Percentiles rank a stretch among this genome's conserved stretches.
phyloP scores from a whole-genome alignment of 306 rosid genomes.

The Rubus parviflorus region DNA sequence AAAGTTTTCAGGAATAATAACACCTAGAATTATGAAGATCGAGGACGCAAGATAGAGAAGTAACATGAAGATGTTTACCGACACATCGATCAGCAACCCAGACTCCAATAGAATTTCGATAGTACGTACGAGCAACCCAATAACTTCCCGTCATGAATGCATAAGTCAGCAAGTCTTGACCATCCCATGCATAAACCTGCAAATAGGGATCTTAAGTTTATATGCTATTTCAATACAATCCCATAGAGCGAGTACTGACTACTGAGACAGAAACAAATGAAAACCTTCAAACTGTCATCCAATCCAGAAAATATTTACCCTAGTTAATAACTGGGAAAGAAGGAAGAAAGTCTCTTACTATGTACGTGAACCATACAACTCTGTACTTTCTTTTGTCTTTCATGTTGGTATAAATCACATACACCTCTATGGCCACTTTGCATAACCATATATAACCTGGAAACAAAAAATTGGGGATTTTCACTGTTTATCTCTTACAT shows the following conservation, averaged over 20 bases:
- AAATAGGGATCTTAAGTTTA: conserved; percentile 23
- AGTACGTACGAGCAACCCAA: conserved; percentile 90
- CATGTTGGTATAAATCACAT: not conserved
- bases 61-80: conserved; percentile 41
- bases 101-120: conserved; percentile 82
- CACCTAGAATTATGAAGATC: conserved; percentile 9
- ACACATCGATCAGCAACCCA: conserved; percentile 93
- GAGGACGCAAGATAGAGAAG: not conserved
- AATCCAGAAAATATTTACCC: conserved; percentile 60
- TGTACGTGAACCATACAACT: not conserved
- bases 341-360: not conserved
- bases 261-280: conserved; percentile 9
- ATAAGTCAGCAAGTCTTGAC: conserved; percentile 84
- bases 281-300: conserved; percentile 90
- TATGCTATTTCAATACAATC: conserved; percentile 16
- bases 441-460: not conserved
- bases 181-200: conserved; percentile 98
- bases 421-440: not conserved
- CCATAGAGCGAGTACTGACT: not conserved
- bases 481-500: not conserved
- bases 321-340: not conserved
- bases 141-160: conserved; percentile 89
- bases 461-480: not conserved
- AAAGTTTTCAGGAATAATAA: conserved; percentile 17
- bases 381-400: not conserved